Evolutionary conservation across 139 green algal genomes (phyloP).

Genomic region (Trebouxia sp.): DNA sequence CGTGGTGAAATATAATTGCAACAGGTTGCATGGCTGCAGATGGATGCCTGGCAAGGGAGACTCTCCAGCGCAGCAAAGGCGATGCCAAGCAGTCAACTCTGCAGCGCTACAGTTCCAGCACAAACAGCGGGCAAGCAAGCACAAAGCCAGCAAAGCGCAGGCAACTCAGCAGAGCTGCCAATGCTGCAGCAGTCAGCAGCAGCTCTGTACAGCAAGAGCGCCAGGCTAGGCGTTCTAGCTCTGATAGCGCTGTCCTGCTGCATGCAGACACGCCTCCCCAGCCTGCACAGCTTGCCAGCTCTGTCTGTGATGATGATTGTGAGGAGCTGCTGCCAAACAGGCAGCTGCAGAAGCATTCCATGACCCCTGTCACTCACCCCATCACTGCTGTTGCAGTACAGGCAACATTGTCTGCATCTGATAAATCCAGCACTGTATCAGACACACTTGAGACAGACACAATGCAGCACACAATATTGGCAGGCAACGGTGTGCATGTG

Average conservation of each 20-base stretch:
- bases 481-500: background rate
- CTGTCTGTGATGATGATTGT: background rate
- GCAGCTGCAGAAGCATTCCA: background rate
- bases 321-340: background rate
- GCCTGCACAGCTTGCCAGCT: too few species aligned
- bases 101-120: background rate
- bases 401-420: background rate
- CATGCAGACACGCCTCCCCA: too few species aligned
- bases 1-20: background rate
- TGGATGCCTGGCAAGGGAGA: background rate
- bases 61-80: background rate
- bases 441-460: background rate
- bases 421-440: background rate
- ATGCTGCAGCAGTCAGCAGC: background rate
- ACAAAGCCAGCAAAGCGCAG: background rate
- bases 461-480: background rate
- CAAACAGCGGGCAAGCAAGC: background rate
- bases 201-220: background rate
- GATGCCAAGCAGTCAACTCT: conserved; percentile 22
- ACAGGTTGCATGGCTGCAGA: background rate
- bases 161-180: background rate
- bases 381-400: background rate
- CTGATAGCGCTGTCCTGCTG: conserved; percentile 11
- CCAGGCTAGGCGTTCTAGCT: background rate
- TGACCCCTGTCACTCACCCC: background rate